Evolutionary conservation across 768 basidiomycete genomes (phyloP).

Genomic region (Tylopilus balloui): DNA sequence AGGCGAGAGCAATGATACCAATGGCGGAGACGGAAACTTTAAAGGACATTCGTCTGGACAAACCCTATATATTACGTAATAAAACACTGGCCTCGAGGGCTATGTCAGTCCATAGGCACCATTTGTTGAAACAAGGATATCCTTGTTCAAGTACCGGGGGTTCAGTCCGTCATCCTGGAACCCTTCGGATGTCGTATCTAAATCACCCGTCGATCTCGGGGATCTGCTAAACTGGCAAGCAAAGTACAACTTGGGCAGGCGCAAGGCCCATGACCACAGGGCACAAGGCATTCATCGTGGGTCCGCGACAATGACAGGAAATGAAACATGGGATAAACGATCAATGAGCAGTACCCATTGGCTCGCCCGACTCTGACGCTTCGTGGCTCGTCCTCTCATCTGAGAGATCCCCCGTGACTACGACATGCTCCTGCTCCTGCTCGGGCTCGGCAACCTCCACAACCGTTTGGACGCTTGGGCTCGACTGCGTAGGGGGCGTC

Average conservation of each 20-base stretch:
- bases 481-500: conserved; percentile 11
- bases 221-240: neutral
- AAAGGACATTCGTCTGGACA: neutral
- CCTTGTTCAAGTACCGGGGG: neutral
- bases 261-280: neutral
- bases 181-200: neutral
- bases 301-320: neutral
- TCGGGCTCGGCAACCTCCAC: conserved; percentile 24
- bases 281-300: neutral
- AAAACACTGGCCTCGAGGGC: neutral
- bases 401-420: conserved; percentile 1
- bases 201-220: neutral
- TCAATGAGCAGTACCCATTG: conserved; percentile 32
- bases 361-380: conserved; percentile 9
- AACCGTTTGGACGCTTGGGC: conserved; percentile 23
- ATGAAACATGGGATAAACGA: neutral
- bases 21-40: conserved; percentile 19
- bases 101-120: neutral
- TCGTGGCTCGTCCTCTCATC: conserved; percentile 13
- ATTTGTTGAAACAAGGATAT: neutral
- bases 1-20: conserved; percentile 10
- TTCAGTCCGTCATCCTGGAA: too few species aligned
- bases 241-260: neutral
- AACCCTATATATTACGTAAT: conserved; percentile 22
- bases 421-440: conserved; percentile 13